A percentile compares a stretch with the other conserved stretches of the same genome.
phyloP scores from a whole-genome alignment of 139 green algal species.

The Closterium sp. region DNA sequence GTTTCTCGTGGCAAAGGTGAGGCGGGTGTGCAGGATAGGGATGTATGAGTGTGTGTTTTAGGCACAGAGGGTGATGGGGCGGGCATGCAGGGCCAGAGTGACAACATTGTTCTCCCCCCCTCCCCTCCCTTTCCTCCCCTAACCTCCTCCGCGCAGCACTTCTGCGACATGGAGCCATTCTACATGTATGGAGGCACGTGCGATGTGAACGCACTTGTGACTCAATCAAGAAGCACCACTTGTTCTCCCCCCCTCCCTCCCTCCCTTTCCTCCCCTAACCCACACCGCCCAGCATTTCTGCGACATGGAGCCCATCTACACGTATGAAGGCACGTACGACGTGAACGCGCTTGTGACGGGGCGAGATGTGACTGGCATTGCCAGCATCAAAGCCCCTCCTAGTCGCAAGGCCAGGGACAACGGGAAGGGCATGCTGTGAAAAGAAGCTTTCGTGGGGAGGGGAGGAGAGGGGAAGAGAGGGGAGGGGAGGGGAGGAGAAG shows the following conservation, averaged over 20 bases:
- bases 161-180: slow-evolving; percentile 80
- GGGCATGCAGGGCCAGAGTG: too few relatives aligned
- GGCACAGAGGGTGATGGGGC: too few relatives aligned
- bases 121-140: too few relatives aligned
- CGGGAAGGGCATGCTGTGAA: neutral
- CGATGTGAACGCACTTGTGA: slow-evolving; percentile 90
- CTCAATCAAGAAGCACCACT: neutral
- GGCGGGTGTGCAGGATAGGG: too few relatives aligned
- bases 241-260: neutral
- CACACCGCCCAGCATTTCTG: slow-evolving; percentile 73
- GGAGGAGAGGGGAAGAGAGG: neutral
- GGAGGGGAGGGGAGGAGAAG: neutral
- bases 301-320: slow-evolving; percentile 84
- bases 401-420: neutral
- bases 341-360: slow-evolving; percentile 87
- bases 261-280: neutral
- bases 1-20: slow-evolving; percentile 82
- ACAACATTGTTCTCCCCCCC: too few relatives aligned
- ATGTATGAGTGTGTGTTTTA: too few relatives aligned
- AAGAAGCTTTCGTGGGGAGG: neutral
- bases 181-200: slow-evolving; percentile 84
- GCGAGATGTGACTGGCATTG: slow-evolving; percentile 75
- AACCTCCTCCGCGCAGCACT: slow-evolving; percentile 57
- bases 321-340: slow-evolving; percentile 83
- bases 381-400: slow-evolving; percentile 68